These are phyloP conservation scores for Metschnikowia kofuensis DNA, from an alignment of 805 yeast genomes.

Conservation along the genomic window DNA sequence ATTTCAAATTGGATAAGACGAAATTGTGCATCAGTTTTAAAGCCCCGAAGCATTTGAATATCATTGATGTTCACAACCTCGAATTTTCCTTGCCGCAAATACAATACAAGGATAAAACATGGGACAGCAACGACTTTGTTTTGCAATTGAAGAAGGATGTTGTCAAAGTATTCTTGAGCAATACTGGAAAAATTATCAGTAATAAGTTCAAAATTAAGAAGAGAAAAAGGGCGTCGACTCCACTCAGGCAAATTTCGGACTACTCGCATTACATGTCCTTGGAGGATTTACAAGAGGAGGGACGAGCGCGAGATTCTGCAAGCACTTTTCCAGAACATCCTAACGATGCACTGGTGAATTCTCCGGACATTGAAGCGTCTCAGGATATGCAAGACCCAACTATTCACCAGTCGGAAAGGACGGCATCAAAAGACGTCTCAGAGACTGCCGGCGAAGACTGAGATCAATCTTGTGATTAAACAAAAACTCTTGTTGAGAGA, in stretches of 20 bases:
- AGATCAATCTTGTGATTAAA: no score
- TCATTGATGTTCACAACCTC: constrained; percentile 77
- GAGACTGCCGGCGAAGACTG: no score
- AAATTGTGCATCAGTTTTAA: constrained; percentile 66
- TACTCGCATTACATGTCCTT: constrained; percentile 37
- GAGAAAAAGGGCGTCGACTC: constrained; percentile 24
- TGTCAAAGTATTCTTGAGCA: constrained; percentile 55
- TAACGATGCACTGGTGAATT: no score
- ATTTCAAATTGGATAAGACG: constrained; percentile 32
- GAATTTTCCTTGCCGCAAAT: constrained; percentile 56
- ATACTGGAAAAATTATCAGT: constrained; percentile 75
- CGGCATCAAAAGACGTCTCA: no score
- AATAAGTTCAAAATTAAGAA: constrained; percentile 58
- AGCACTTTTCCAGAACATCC: neutral
- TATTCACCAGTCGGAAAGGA: no score
- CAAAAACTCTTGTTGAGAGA: no score
- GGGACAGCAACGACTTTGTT: constrained; percentile 71
- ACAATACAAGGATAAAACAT: constrained; percentile 54
- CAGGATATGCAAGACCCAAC: no score
- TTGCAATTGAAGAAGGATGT: constrained; percentile 59
- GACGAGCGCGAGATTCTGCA: constrained; percentile 12
- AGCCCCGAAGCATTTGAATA: constrained; percentile 65
- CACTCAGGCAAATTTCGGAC: constrained; percentile 39
- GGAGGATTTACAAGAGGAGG: constrained; percentile 36
- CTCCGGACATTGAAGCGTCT: no score